Evolutionary conservation across 1,139 yeast genomes (phyloP).

Genomic region (Zygoascus sp.): DNA sequence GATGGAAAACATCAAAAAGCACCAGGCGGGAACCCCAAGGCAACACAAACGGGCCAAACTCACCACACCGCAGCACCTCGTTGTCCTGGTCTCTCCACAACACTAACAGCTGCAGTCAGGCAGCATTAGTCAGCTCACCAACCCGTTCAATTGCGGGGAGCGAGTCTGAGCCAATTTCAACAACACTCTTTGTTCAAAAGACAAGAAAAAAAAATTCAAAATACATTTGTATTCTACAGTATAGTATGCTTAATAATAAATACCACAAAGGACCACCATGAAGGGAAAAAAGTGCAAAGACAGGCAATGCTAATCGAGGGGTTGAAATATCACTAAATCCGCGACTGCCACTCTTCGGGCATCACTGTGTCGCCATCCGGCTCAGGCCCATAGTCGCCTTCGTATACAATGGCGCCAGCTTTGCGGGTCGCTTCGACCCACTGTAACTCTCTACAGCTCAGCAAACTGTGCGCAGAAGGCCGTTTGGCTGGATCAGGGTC

Average conservation of each 20-base stretch:
- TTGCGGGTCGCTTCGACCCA: constrained; percentile 78
- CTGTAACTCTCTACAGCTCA: constrained; percentile 66
- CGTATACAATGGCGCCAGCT: constrained; percentile 94
- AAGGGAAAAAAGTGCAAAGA: neutral
- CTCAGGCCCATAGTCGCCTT: constrained; percentile 91
- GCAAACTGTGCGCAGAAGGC: constrained; percentile 68
- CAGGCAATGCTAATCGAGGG: too few species aligned
- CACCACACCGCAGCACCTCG: too few species aligned
- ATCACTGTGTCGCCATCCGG: constrained; percentile 34
- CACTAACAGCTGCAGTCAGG: neutral
- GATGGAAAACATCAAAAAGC: neutral
- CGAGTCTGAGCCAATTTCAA: too few species aligned
- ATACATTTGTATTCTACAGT: neutral
- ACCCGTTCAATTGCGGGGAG: too few species aligned
- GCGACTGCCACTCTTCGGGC: constrained; percentile 11
- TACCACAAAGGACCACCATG: neutral
- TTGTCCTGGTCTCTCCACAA: too few species aligned
- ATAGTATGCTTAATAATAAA: constrained; percentile 6
- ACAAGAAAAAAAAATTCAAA: neutral
- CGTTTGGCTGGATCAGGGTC: constrained; percentile 79
- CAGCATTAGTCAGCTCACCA: neutral
- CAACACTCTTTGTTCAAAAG: neutral
- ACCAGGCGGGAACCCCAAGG: too few species aligned
- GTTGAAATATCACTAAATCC: too few species aligned
- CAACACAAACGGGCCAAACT: too few species aligned